Percentiles rank a stretch among this genome's conserved stretches.
Conservation (phyloP, 208 protist species). For the Novymonas esmeraldas region DNA sequence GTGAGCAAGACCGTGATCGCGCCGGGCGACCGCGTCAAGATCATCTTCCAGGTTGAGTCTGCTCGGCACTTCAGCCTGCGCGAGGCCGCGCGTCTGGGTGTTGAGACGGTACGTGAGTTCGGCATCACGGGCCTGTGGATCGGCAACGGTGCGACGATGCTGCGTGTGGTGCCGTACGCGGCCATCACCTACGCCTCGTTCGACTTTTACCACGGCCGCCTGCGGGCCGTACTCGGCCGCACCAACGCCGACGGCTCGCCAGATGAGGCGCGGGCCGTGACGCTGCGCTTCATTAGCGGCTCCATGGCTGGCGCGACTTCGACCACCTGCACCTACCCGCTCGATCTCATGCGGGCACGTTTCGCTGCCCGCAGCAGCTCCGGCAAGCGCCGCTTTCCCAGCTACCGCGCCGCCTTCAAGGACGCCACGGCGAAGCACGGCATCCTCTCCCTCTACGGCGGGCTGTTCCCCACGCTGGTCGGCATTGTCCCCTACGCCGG, state of each 20-base stretch:
- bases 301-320: conserved; percentile 93
- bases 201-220: conserved; percentile 83
- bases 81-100: conserved; percentile 64
- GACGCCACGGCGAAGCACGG: conserved; percentile 63
- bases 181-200: conserved; percentile 95
- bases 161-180: conserved; percentile 95
- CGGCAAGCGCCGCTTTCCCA: conserved; percentile 65
- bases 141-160: conserved; percentile 95
- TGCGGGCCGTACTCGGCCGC: conserved; percentile 12
- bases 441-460: conserved; percentile 72
- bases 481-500: conserved; percentile 96
- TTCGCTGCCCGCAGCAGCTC: conserved; percentile 77
- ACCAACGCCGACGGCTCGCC: conserved; percentile 29
- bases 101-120: conserved; percentile 81
- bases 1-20: conserved; percentile 94
- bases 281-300: conserved; percentile 80
- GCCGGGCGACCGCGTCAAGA: conserved; percentile 95
- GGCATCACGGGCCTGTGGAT: conserved; percentile 92
- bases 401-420: conserved; percentile 72
- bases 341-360: conserved; percentile 94
- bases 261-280: conserved; percentile 55
- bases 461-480: conserved; percentile 90
- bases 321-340: conserved; percentile 92
- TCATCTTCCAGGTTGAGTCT: conserved; percentile 95
- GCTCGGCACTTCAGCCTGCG: conserved; percentile 59